Evolutionary conservation across 768 basidiomycete genomes (phyloP).

Genomic region (Suillus americanus): DNA sequence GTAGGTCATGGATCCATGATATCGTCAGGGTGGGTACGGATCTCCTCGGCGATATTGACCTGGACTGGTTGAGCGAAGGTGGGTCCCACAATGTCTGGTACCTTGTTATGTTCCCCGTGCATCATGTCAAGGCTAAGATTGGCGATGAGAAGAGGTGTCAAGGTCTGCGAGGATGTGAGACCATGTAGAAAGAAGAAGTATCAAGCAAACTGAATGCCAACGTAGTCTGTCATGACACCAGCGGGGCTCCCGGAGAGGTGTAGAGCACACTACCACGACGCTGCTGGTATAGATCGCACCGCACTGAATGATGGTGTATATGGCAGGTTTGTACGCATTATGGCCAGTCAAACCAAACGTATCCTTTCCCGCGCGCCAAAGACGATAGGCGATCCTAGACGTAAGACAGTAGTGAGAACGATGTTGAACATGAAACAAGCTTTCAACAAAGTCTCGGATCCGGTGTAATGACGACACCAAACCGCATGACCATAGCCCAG

Average conservation of each 20-base stretch:
- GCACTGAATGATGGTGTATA: conserved; percentile 20
- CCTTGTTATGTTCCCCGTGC: not conserved
- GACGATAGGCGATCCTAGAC: conserved; percentile 11
- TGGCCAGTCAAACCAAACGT: not conserved
- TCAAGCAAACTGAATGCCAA: not conserved
- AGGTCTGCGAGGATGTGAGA: not conserved
- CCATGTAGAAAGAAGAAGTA: not conserved
- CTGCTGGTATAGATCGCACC: conserved; percentile 14
- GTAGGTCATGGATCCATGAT: not conserved
- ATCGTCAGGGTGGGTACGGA: not conserved
- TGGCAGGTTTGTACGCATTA: conserved; percentile 10
- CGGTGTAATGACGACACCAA: not conserved
- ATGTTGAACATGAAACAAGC: conserved; percentile 11
- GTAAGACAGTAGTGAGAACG: conserved; percentile 14
- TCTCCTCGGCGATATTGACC: not conserved
- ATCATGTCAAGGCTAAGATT: not conserved
- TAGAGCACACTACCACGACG: conserved; percentile 14
- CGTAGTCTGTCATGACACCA: conserved; percentile 1
- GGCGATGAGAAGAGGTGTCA: not conserved
- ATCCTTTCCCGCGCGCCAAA: conserved; percentile 13
- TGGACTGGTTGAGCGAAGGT: not conserved
- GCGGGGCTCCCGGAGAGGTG: not conserved
- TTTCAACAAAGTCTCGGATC: not conserved
- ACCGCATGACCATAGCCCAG: not conserved
- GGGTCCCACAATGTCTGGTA: not conserved